phyloP scores from a whole-genome alignment of 1,139 yeast species.

The Suhomyces chickasaworum region DNA sequence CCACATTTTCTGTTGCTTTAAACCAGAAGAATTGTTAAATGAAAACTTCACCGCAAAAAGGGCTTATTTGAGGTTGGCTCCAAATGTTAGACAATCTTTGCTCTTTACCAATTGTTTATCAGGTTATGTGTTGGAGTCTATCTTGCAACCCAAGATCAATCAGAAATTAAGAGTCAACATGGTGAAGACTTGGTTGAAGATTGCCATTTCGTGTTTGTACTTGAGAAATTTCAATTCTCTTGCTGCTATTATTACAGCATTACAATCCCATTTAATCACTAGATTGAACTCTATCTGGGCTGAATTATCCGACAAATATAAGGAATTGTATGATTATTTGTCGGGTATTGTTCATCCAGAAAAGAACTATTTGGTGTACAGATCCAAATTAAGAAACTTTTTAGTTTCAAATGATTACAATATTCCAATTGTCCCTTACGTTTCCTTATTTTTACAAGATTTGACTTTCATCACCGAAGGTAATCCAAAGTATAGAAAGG shows the following conservation, averaged over 20 bases:
- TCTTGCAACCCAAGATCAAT: conserved; percentile 56
- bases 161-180: conserved; percentile 57
- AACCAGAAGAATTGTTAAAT: conserved; percentile 72
- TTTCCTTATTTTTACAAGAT: conserved; percentile 83
- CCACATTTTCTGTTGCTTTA: conserved; percentile 63
- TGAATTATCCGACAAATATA: conserved; percentile 65
- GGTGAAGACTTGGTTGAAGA: conserved; percentile 79
- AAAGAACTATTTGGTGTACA: conserved; percentile 75
- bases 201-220: conserved; percentile 79
- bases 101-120: conserved; percentile 77
- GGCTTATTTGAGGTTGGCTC: conserved; percentile 63
- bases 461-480: conserved; percentile 88
- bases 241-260: conserved; percentile 83
- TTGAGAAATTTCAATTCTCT: conserved; percentile 82
- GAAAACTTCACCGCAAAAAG: conserved; percentile 71
- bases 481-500: conserved; percentile 67
- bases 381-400: conserved; percentile 65
- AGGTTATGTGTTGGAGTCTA: conserved; percentile 80
- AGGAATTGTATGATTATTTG: conserved; percentile 64
- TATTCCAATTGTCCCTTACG: conserved; percentile 81
- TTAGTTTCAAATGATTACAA: conserved; percentile 53
- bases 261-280: conserved; percentile 79
- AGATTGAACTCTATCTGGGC: conserved; percentile 69
- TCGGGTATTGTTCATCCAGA: conserved; percentile 78
- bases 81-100: conserved; percentile 71